These are phyloP conservation scores for Macrolepiota dolichaula DNA, from an alignment of 768 basidiomycete species.

Conservation along the genomic window DNA sequence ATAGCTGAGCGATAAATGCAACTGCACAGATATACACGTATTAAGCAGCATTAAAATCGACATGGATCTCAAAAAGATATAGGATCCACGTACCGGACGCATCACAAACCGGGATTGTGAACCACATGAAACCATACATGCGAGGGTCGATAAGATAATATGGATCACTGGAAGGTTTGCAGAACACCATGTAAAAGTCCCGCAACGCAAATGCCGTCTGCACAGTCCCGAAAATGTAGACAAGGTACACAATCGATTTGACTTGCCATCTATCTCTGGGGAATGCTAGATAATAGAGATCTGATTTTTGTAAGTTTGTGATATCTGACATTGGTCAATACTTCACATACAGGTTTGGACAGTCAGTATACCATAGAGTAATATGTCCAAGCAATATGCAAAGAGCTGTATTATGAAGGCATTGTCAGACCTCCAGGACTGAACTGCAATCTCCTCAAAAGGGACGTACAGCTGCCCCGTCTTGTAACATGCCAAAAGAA, in stretches of 20 bases:
- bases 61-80: neutral
- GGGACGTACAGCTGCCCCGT: too few species aligned
- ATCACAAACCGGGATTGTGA: neutral
- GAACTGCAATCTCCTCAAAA: too few species aligned
- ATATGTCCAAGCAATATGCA: too few species aligned
- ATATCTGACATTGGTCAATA: neutral
- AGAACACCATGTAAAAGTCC: slow-evolving; percentile 2
- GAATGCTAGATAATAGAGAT: slow-evolving; percentile 7
- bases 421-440: too few species aligned
- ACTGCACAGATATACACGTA: neutral
- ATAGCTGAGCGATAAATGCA: neutral
- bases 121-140: slow-evolving; percentile 1
- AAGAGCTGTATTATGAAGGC: too few species aligned
- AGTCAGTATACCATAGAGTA: too few species aligned
- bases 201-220: neutral
- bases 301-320: neutral
- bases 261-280: neutral
- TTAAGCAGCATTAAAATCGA: too few species aligned
- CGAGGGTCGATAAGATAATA: neutral
- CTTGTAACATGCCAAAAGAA: too few species aligned
- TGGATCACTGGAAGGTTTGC: neutral
- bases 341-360: too few species aligned
- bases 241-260: neutral
- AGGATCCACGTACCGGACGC: neutral
- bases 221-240: neutral